Evolutionary conservation across 257 asterid species (phyloP).

Genomic region (Nicotiana paniculata): DNA sequence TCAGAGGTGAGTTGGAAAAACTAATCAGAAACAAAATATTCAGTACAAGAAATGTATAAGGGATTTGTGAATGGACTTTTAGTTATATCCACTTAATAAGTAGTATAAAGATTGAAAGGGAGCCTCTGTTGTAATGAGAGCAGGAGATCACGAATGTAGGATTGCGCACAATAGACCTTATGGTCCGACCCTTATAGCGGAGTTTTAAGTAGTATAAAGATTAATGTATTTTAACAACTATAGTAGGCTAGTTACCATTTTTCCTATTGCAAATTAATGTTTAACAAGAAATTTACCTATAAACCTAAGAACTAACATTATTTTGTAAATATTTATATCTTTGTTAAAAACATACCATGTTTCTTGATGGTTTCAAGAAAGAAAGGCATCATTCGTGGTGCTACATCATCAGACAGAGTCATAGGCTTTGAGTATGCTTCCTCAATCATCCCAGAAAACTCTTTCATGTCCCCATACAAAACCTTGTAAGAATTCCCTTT

Average conservation of each 20-base stretch:
- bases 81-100: too few relatives aligned
- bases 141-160: too few relatives aligned
- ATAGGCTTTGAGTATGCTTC: conserved; percentile 13
- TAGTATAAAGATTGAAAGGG: too few relatives aligned
- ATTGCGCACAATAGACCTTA: too few relatives aligned
- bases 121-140: too few relatives aligned
- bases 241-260: too few relatives aligned
- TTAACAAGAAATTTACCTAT: neutral
- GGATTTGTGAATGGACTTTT: neutral
- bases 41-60: neutral
- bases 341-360: conserved; percentile 7
- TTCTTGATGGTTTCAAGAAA: neutral
- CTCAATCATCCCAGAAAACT: neutral
- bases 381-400: conserved; percentile 5
- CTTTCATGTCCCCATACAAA: conserved; percentile 19
- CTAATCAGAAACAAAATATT: neutral
- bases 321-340: neutral
- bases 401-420: conserved; percentile 4
- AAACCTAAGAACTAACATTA: neutral
- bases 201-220: too few relatives aligned
- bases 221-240: too few relatives aligned
- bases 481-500: conserved; percentile 30
- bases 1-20: neutral
- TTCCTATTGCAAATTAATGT: too few relatives aligned
- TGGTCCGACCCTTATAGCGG: too few relatives aligned